Percentiles rank a stretch among this genome's conserved stretches.
Conservation (phyloP, 1,284 basidiomycete genomes). For the Schizophyllum commune region DNA sequence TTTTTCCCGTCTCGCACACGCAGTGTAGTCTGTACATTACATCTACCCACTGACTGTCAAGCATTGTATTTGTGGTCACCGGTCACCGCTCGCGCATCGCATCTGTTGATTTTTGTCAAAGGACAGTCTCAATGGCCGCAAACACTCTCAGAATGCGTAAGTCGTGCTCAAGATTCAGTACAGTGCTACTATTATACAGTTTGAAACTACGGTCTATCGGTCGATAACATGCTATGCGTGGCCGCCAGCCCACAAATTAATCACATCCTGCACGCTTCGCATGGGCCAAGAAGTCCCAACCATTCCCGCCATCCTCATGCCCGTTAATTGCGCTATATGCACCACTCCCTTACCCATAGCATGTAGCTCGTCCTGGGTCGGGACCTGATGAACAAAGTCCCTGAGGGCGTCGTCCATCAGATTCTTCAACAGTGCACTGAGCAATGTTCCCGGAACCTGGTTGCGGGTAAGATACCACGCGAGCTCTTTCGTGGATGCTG, state of each 20-base stretch:
- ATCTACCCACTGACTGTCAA: too few relatives aligned
- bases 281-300: constrained; percentile 63
- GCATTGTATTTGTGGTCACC: too few relatives aligned
- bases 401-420: constrained; percentile 53
- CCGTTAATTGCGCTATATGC: constrained; percentile 59
- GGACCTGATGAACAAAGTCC: constrained; percentile 37
- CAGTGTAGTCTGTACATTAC: background rate
- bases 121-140: too few relatives aligned
- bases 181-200: too few relatives aligned
- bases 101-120: too few relatives aligned
- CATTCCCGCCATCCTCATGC: constrained; percentile 57
- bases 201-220: too few relatives aligned
- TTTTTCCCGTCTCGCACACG: background rate
- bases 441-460: constrained; percentile 56
- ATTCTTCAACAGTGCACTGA: constrained; percentile 48
- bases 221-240: background rate
- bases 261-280: constrained; percentile 53
- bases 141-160: too few relatives aligned
- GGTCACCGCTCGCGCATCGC: too few relatives aligned
- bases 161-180: too few relatives aligned
- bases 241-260: constrained; percentile 40
- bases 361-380: constrained; percentile 36
- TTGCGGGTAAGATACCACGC: constrained; percentile 61
- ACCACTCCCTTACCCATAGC: constrained; percentile 54
- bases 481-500: constrained; percentile 18